Evolutionary conservation across 371 early-diverging fungal species (phyloP).

Genomic region (Mucor saturninus): DNA sequence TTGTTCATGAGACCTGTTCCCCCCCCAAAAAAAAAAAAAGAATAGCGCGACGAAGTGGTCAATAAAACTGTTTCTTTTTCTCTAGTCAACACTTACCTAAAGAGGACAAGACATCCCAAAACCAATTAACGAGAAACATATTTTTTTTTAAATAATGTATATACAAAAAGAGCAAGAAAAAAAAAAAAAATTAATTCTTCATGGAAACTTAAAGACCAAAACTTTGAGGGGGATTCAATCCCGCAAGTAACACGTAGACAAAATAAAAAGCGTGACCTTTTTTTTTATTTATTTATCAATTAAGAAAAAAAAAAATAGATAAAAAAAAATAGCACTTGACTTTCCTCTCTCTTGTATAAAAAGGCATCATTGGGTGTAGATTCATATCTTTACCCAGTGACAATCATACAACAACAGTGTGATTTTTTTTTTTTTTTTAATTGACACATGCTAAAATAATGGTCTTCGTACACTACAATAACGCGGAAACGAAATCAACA

Average conservation of each 20-base stretch:
- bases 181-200: background rate
- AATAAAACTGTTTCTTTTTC: background rate
- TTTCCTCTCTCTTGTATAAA: background rate
- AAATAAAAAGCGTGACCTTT: too few species aligned
- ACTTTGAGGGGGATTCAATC: too few species aligned
- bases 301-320: background rate
- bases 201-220: too few species aligned
- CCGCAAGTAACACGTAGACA: too few species aligned
- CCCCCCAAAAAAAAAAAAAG: background rate
- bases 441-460: too few species aligned
- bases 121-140: constrained; percentile 30
- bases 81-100: constrained; percentile 16
- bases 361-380: too few species aligned
- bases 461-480: too few species aligned
- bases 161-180: background rate
- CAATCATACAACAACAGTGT: too few species aligned
- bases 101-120: constrained; percentile 27
- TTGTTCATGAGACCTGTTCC: constrained; percentile 91
- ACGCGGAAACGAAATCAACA: too few species aligned
- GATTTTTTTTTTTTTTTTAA: too few species aligned
- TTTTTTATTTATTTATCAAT: too few species aligned
- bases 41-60: constrained; percentile 6
- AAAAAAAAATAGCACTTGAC: background rate
- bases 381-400: too few species aligned
- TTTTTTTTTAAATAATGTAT: constrained; percentile 1